phyloP scores from a whole-genome alignment of 768 basidiomycete genomes.

The Calocera viscosa region DNA sequence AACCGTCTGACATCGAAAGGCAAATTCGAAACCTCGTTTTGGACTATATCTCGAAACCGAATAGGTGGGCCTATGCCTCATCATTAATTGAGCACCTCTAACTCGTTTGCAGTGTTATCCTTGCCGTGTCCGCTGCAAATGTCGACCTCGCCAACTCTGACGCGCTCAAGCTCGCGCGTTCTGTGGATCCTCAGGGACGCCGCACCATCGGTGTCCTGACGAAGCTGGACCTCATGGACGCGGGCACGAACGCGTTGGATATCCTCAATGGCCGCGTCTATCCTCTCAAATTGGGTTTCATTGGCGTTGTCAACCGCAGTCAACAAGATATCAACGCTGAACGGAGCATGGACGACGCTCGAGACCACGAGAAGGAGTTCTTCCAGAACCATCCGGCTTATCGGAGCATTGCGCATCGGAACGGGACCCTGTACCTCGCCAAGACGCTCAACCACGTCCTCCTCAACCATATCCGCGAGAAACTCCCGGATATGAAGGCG shows the following conservation, averaged over 20 bases:
- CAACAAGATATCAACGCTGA: constrained; percentile 92
- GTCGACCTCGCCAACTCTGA: constrained; percentile 99
- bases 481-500: constrained; percentile 99
- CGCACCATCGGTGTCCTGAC: constrained; percentile 94
- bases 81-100: background rate
- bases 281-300: constrained; percentile 94
- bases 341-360: constrained; percentile 73
- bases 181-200: constrained; percentile 89
- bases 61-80: constrained; percentile 33
- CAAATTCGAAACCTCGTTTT: constrained; percentile 91
- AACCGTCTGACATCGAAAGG: constrained; percentile 93
- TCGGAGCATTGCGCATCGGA: constrained; percentile 89
- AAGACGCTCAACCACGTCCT: constrained; percentile 92
- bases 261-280: constrained; percentile 94
- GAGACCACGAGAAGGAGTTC: constrained; percentile 77
- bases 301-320: constrained; percentile 93
- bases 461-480: constrained; percentile 95
- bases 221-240: constrained; percentile 98
- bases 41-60: constrained; percentile 93
- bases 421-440: constrained; percentile 90
- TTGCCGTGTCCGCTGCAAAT: constrained; percentile 93
- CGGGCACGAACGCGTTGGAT: constrained; percentile 94
- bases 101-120: constrained; percentile 56
- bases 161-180: constrained; percentile 88
- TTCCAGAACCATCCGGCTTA: constrained; percentile 85